These are phyloP conservation scores for Prunus campanulata DNA, from an alignment of 306 rosid genomes.

Conservation along the genomic window DNA sequence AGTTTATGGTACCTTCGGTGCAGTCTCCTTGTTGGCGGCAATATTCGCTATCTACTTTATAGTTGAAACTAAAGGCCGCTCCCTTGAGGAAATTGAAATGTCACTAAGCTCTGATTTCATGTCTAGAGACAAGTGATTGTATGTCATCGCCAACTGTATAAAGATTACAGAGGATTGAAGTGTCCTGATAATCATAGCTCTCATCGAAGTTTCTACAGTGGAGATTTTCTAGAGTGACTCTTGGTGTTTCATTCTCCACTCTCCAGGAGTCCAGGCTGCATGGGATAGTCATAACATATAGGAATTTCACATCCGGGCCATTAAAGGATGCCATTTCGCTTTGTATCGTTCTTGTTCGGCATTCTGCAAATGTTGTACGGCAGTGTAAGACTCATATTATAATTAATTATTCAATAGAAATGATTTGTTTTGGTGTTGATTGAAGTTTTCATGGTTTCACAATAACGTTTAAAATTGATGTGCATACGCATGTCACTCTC, in stretches of 20 bases:
- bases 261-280: neutral
- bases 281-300: neutral
- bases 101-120: slow-evolving; percentile 41
- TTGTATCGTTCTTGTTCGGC: neutral
- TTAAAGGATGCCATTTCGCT: neutral
- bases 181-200: neutral
- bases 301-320: neutral
- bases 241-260: neutral
- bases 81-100: slow-evolving; percentile 87
- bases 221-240: neutral
- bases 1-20: slow-evolving; percentile 71
- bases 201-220: neutral
- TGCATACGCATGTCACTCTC: neutral
- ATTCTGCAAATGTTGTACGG: neutral
- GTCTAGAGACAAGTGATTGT: slow-evolving; percentile 34
- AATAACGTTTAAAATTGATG: neutral
- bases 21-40: slow-evolving; percentile 68
- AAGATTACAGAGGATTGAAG: neutral
- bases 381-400: neutral
- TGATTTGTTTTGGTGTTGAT: neutral
- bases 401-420: neutral
- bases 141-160: neutral
- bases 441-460: neutral
- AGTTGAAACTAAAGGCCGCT: slow-evolving; percentile 80
- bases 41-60: slow-evolving; percentile 60